These are phyloP conservation scores for Eucalyptus leucophloia DNA, from an alignment of 345 rosid genomes.

Conservation along the genomic window DNA sequence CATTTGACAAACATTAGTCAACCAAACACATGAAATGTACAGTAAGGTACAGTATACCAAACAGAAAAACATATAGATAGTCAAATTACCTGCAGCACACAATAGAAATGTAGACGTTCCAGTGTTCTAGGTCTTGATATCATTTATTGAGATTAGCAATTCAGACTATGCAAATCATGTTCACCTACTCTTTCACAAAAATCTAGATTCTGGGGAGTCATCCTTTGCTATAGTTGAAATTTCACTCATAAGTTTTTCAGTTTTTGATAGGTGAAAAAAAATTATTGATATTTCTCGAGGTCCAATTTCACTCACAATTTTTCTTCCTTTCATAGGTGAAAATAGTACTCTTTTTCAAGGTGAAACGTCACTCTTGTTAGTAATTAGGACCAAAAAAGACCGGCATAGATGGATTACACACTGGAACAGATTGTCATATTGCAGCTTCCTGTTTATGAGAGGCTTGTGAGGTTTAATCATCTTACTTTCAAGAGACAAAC, in stretches of 20 bases:
- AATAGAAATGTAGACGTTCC: background rate
- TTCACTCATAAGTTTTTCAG: background rate
- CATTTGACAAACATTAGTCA: background rate
- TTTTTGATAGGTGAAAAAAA: background rate
- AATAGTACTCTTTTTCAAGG: background rate
- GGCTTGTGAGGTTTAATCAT: background rate
- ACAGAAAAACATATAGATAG: background rate
- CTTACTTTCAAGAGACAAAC: background rate
- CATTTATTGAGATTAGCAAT: background rate
- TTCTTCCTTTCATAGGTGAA: background rate
- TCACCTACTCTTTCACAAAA: background rate
- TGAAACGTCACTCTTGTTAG: background rate
- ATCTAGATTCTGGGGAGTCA: background rate
- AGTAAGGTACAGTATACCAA: background rate
- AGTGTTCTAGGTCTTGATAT: background rate
- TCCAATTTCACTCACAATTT: background rate
- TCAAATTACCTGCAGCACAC: background rate
- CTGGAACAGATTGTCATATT: background rate
- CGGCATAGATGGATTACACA: background rate
- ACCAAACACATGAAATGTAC: background rate
- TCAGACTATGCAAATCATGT: background rate
- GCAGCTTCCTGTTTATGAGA: background rate
- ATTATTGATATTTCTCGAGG: background rate
- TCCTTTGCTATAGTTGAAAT: background rate
- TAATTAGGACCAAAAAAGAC: background rate